A percentile compares a stretch with the other conserved stretches of the same genome.
Evolutionary conservation across 2,329 filamentous ascomycete species (phyloP).

Genomic region (Botrytis porri): DNA sequence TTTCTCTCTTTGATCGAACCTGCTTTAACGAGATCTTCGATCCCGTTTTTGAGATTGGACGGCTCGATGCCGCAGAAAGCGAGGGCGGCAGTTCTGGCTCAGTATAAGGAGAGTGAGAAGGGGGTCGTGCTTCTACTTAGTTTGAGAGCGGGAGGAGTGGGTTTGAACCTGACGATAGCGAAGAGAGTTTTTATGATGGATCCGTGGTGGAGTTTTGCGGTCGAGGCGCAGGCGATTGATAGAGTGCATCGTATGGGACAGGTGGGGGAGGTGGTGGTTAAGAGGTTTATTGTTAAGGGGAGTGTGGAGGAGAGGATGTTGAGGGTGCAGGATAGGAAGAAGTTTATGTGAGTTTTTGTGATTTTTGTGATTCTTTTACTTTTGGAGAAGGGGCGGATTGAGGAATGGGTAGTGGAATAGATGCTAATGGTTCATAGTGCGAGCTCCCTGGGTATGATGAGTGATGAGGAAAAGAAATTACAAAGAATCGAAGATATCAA

Average conservation of each 20-base stretch:
- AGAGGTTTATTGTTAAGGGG: conserved; percentile 81
- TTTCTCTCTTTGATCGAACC: conserved; percentile 90
- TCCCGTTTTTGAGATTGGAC: conserved; percentile 83
- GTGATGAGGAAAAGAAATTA: conserved; percentile 85
- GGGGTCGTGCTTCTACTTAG: conserved; percentile 79
- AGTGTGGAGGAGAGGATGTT: conserved; percentile 97
- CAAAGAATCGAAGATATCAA: conserved; percentile 92
- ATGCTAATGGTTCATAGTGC: conserved; percentile 56
- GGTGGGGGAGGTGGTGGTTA: conserved; percentile 77
- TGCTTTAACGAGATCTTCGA: conserved; percentile 67
- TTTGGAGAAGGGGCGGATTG: no score
- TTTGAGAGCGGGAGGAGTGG: conserved; percentile 86
- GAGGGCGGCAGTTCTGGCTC: conserved; percentile 70
- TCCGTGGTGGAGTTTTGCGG: conserved; percentile 97
- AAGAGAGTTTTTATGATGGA: conserved; percentile 98
- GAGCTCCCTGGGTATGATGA: conserved; percentile 92
- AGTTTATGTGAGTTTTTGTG: conserved; percentile 71
- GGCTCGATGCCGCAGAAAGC: conserved; percentile 85
- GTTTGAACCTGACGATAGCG: conserved; percentile 86
- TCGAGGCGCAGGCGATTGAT: conserved; percentile 96
- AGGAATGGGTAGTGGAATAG: no score
- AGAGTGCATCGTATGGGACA: conserved; percentile 97
- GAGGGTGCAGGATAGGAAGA: conserved; percentile 90
- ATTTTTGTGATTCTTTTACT: no score
- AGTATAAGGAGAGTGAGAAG: conserved; percentile 62